Evolutionary conservation across 2,329 filamentous ascomycete genomes (phyloP), one percentile per base, ranked within the genome.

Genomic region (Xylariaceae sp.): DNA sequence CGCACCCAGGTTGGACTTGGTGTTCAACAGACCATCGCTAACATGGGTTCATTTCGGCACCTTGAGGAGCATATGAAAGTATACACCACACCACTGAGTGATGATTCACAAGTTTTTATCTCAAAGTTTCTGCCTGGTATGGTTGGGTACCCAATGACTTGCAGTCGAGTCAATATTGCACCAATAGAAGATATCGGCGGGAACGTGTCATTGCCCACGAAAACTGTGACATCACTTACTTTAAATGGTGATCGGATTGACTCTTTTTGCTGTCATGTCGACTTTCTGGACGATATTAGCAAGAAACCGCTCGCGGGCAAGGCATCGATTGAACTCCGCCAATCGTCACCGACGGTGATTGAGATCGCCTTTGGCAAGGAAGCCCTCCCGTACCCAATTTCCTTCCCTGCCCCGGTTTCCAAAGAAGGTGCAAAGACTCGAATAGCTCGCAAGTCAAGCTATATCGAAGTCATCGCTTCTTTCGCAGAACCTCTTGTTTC

Each of bases 401-500:
- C 63, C 1, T 83, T 78, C 49, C 77, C 78, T 0, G 50, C 71
- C 0, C 78, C 79, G 0, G 67, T 82, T 8, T 65, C 67, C 12
- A 69, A 71, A 12, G 67, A 71, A 3, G 67, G 65, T 7, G 71
- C 69, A 60, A 76, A 67, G 55, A 76, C 71, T 1, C 75, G 76
- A 11, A 69, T 82, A 21, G 78, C 76, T 31, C 75, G 79, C 28
- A 77, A 68, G 19, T 77, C 78, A 2, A 67, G 67, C 8, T 81
- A 79, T 58, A 63, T 82, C 26, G 79, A 82, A 56, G 65, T 82
- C 24, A 68, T 78, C 31, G 78, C 74, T 3, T 65, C 65, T 6
- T 23, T 76, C 2, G 71, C 73, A 0, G 59, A 70, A 6, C 71
- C 74, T 4, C 49, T 57, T 1, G 44, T 41, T 0, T 57, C 68